These are phyloP conservation scores for Pichia sp. DNA, from an alignment of 1,139 yeast genomes.

Conservation along the genomic window DNA sequence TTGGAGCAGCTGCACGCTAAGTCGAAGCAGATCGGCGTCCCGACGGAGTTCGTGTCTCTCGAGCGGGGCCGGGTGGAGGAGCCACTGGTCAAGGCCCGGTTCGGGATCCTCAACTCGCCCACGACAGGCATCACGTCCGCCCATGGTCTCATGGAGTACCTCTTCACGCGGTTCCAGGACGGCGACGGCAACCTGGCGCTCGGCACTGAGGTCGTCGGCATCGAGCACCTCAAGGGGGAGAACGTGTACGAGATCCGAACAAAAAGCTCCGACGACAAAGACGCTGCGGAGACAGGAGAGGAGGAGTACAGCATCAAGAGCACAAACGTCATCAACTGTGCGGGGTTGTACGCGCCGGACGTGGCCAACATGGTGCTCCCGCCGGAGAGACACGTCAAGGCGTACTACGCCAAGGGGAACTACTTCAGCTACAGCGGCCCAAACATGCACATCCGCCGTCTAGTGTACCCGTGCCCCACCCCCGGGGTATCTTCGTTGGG, in stretches of 20 bases:
- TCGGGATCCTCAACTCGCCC: conserved; percentile 70
- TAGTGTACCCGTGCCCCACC: conserved; percentile 69
- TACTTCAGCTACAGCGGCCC: conserved; percentile 55
- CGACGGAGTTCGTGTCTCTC: conserved; percentile 52
- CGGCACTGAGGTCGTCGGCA: conserved; percentile 51
- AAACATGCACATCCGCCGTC: conserved; percentile 39
- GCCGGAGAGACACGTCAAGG: conserved; percentile 42
- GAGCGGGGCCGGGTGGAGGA: conserved; percentile 44
- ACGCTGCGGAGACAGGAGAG: conserved; percentile 15
- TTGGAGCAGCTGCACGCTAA: conserved; percentile 51
- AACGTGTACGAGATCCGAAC: conserved; percentile 34
- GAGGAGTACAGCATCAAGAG: conserved; percentile 48
- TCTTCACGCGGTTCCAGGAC: conserved; percentile 50
- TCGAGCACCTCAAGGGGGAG: conserved; percentile 32
- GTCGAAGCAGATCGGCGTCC: conserved; percentile 47
- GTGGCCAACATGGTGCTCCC: conserved; percentile 71
- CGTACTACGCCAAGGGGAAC: conserved; percentile 79
- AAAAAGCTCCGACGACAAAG: background rate
- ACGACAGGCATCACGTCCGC: conserved; percentile 83
- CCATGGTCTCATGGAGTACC: conserved; percentile 65
- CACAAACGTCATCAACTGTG: conserved; percentile 65
- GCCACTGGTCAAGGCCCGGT: conserved; percentile 62
- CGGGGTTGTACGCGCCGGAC: conserved; percentile 71
- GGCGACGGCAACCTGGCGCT: conserved; percentile 56
- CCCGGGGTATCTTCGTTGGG: conserved; percentile 75